Base-by-base conservation (phyloP, 208 protist species). In the Wallacemonas collosoma region DNA sequence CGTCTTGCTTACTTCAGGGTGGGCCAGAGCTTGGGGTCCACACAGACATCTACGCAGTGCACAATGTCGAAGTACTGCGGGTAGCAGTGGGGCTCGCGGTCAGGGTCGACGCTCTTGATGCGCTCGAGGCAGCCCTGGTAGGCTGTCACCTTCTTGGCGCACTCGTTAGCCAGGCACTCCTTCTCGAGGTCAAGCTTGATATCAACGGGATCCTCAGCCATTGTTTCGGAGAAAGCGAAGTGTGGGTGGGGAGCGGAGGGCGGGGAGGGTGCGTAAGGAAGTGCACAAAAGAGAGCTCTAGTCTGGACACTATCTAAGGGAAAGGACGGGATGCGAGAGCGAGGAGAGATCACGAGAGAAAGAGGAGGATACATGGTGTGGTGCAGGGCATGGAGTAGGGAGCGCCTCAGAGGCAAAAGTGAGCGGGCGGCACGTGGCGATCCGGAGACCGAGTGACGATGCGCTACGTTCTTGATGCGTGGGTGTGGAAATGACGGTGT, bases 21-120 rank as follows among this genome's bases (percentile, higher is more conserved):
- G 26, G 84, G 80, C 88, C 88, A 93, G 55, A 93, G 79, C 77
- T 93, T 88, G n/a, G 84, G 84, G 73, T 90, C 79, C 3, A 87
- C 83, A 72, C 88, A 93, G 43, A 89, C 83, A 70, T 93, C 88
- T 63, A 93, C 88, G 76, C 88, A 93, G 81, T 93, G 88, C 40
- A 93, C 77, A 57, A 93, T 90, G 69, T 82, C 80, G 71, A 93
- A 93, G 83, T 93, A 93, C 75, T 90, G 85, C 57, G 82, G 66
- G 73, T 89, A 93, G 77, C 88, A 93, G 75, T 93, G 85, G 35
- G 88, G 88, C 81, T 93, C 88, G 64, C 82, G 82, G 36, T 85
- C 82, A 41, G 82, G 57, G 3, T 75, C 73, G 35, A 90, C 78
- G 14, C 71, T 74, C 78, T 90, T 89, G 68, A 93, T 93, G 65